A percentile compares a stretch with the other conserved stretches of the same genome.
Conservation (phyloP, 106 monocot species). For the Dioscorea dumetorum region DNA sequence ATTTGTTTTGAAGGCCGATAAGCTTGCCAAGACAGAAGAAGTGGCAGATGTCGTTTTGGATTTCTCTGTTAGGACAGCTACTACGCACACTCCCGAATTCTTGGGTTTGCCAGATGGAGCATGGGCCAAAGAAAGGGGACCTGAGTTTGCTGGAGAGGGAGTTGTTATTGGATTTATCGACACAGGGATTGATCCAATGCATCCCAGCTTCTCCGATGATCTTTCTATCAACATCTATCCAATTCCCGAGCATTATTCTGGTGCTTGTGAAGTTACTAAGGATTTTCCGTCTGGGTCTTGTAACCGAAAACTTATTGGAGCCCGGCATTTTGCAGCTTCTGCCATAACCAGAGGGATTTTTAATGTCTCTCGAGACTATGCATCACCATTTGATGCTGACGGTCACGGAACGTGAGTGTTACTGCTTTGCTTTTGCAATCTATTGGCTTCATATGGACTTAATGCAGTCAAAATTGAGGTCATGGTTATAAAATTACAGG, state of each 20-base stretch:
- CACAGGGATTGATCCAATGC: slow-evolving; percentile 91
- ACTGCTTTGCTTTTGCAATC: too few species aligned
- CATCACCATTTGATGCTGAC: slow-evolving; percentile 95
- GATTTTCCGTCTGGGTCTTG: slow-evolving; percentile 98
- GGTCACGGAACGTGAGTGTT: slow-evolving; percentile 93
- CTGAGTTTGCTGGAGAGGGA: slow-evolving; percentile 79
- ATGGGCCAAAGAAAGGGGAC: slow-evolving; percentile 82
- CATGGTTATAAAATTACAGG: slow-evolving; percentile 23
- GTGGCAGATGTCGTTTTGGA: slow-evolving; percentile 73
- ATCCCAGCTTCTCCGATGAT: slow-evolving; percentile 79
- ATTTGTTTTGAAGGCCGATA: slow-evolving; percentile 55
- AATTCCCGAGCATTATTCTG: slow-evolving; percentile 73
- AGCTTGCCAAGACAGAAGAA: slow-evolving; percentile 63
- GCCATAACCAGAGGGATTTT: slow-evolving; percentile 93
- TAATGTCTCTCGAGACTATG: slow-evolving; percentile 75
- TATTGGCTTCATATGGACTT: too few species aligned
- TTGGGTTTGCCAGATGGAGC: slow-evolving; percentile 85
- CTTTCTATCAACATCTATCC: slow-evolving; percentile 36
- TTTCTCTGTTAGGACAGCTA: slow-evolving; percentile 80
- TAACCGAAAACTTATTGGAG: slow-evolving; percentile 91
- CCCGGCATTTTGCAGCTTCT: slow-evolving; percentile 95
- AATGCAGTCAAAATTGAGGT: too few species aligned
- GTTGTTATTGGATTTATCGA: slow-evolving; percentile 90
- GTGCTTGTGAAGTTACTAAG: slow-evolving; percentile 84
- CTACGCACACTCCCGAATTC: slow-evolving; percentile 92